These are phyloP conservation scores for Trypanosoma congolense DNA, from an alignment of 208 protist species.

Conservation along the genomic window DNA sequence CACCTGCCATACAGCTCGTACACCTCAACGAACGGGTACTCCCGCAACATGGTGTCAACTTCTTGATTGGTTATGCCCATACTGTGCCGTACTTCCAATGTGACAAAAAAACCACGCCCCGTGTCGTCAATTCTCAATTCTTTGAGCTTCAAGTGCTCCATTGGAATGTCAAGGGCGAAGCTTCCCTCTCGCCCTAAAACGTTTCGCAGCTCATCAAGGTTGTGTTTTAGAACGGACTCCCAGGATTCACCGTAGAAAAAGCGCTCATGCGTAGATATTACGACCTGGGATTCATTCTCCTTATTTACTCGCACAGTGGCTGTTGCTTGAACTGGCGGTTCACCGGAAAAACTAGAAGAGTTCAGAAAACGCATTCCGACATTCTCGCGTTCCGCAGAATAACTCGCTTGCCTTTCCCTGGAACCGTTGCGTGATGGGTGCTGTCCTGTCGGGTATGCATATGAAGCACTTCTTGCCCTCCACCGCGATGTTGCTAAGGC, in stretches of 20 bases:
- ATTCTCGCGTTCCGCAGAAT: no score
- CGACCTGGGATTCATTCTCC: background rate
- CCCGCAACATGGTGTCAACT: background rate
- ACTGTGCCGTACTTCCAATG: constrained; percentile 39
- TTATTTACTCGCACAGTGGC: background rate
- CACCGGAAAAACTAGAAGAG: no score
- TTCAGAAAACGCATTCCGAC: no score
- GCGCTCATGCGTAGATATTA: constrained; percentile 22
- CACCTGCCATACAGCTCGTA: background rate
- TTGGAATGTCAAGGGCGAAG: constrained; percentile 24
- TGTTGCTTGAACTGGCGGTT: constrained; percentile 3
- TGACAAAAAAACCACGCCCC: constrained; percentile 18
- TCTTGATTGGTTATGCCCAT: constrained; percentile 17
- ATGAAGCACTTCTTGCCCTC: constrained; percentile 27
- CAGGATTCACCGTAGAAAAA: constrained; percentile 48
- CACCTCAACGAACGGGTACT: constrained; percentile 1
- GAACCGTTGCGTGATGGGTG: no score
- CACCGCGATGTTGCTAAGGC: constrained; percentile 27
- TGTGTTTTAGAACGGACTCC: constrained; percentile 39
- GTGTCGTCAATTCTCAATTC: constrained; percentile 23
- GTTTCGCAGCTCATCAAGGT: constrained; percentile 42
- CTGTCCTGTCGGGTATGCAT: no score
- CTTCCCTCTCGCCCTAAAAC: constrained; percentile 38
- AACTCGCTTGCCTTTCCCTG: no score
- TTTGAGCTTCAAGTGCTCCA: constrained; percentile 30